Base-by-base conservation (phyloP, 768 basidiomycete species). In the Cyathus striatus region DNA sequence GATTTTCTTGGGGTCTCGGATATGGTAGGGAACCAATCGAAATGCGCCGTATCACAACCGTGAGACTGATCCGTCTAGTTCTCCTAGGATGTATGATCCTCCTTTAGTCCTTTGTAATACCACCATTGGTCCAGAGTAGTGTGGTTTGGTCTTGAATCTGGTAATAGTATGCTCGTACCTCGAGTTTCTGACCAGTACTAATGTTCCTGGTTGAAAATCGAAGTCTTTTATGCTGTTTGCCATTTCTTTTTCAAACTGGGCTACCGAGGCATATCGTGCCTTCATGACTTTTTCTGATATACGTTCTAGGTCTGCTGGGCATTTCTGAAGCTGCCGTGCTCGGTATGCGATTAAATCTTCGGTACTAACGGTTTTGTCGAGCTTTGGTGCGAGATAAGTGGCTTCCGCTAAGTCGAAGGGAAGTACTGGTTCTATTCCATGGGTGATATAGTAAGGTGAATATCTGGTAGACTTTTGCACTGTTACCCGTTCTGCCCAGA, bases 341-440 rank as follows among this genome's bases (percentile, higher is more conserved):
- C 23, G 41, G 14, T 32, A 23, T 13, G 22, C 30, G 20, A 47
- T 23, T 17, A 43, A 23, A 16, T 41, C 26, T 21, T 13, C 22
- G 9, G 41, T 6, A 16, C 27, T 22, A 16, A 36, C 32, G 5
- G 23, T 27, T 12, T 41, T 23, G n/a, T 41, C 38, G 27, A 22
- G 21, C 10, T 5, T 17, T 14, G 34, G 45, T 12, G 17, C 17
- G 6, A 64, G 43, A 32, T 61, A 65, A 3, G 57, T 60, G 1
- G 58, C 52, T 42, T 64, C 55, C n/a, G 44, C 41, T 2, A 66
- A 18, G 22, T 66, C 57, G 23, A 50, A 48, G 0, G 57, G 57
- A 0, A 55, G 42, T 9, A 57, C 12, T 12, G 54, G 57, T 13
- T 59, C 41, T 7, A 53, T 41, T 2, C 57, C 52, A 14, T 48